Percentiles rank a stretch among this genome's conserved stretches.
Evolutionary conservation across 192 early-diverging fungal species (phyloP).

Genomic region (Coemansia sp.): DNA sequence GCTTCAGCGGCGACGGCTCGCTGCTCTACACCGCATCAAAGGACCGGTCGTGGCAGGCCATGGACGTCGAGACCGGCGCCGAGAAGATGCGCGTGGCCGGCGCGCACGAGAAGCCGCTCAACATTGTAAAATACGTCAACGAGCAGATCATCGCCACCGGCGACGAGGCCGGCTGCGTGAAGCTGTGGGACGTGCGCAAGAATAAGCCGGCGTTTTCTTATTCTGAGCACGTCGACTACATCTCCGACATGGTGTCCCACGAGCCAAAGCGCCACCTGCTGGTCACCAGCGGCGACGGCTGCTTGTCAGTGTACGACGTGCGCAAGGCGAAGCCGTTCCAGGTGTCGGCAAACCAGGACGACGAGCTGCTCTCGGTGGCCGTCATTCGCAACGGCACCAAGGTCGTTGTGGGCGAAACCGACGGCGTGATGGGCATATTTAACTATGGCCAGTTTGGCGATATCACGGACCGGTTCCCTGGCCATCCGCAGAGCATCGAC

Average conservation of each 20-base stretch:
- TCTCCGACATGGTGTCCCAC: constrained; percentile 79
- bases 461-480: constrained; percentile 86
- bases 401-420: constrained; percentile 87
- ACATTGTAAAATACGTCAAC: constrained; percentile 66
- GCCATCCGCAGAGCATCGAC: constrained; percentile 90
- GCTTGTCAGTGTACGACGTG: constrained; percentile 85
- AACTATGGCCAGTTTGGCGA: constrained; percentile 91
- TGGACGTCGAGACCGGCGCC: constrained; percentile 74
- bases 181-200: constrained; percentile 87
- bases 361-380: constrained; percentile 83
- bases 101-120: constrained; percentile 82
- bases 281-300: constrained; percentile 83
- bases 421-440: constrained; percentile 84
- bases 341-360: constrained; percentile 91
- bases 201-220: constrained; percentile 73
- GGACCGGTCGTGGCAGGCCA: constrained; percentile 76
- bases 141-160: constrained; percentile 83
- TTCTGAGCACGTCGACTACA: constrained; percentile 86
- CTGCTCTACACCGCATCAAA: constrained; percentile 70
- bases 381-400: constrained; percentile 66
- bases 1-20: constrained; percentile 72
- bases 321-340: constrained; percentile 80
- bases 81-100: constrained; percentile 63
- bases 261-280: constrained; percentile 72
- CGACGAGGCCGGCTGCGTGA: constrained; percentile 84